Evolutionary conservation across 306 rosid species (phyloP), one percentile per base, ranked within the genome.

Genomic region (Lathyrus tuberosus): DNA sequence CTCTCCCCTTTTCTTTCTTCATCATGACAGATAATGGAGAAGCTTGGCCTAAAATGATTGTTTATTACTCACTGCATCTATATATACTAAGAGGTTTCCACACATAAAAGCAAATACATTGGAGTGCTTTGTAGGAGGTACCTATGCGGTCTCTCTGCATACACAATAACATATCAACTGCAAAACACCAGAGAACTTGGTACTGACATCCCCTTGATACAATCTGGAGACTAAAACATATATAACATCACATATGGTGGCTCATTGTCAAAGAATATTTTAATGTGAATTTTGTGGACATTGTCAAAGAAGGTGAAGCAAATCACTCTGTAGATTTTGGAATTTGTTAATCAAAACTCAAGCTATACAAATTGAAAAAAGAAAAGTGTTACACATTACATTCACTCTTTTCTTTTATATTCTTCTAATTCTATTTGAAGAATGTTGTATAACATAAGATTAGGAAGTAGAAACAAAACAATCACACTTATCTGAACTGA

Each of bases 231-330:
- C 12, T 41, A 10, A 41, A 10, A 12, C 2, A 5, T 41, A 41
- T 41, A 41, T 41, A 10, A 41, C 14, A 41, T 41, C 4, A 41
- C n/a, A 41, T 10, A 41, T 41, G 47, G 47, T 42, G n/a, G 47
- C 15, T 42, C 47, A 42, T 42, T 42, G 1, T 13, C 10, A 35
- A 35, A 35, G 2, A 35, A 12, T 11, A 42, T 3, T 12, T 42
- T 3, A 3, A 42, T 42, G 6, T 42, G 47, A 48, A 33, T 48
- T 18, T 10, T 40, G 10, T 51, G 54, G 11, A 40, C 49, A 68
- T 35, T 33, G 60, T 74, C 77, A 78, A 65, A 61, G 60, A 74
- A 62, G 15, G 62, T 13, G 8, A 61, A 77, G 62, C 66, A 49
- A 67, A 70, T 66, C 65, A 47, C 47, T 56, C 20, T 2, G 4